phyloP scores from a whole-genome alignment of 345 rosid species.

The Hibiscus mutabilis region DNA sequence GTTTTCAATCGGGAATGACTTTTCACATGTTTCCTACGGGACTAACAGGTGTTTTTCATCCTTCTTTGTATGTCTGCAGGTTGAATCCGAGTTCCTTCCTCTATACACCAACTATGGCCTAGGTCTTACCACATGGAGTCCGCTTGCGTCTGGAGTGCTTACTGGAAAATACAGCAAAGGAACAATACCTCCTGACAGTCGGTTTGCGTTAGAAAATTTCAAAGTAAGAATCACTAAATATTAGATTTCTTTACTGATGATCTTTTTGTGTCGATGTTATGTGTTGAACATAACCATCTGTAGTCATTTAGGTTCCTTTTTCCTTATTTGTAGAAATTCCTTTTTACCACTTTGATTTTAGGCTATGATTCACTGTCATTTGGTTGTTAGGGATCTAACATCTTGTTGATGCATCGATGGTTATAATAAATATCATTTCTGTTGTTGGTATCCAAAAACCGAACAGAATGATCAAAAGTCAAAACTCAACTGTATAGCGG shows the following conservation, averaged over 20 bases:
- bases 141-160: constrained; percentile 96
- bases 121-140: constrained; percentile 98
- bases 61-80: constrained; percentile 37
- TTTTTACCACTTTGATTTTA: not conserved
- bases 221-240: constrained; percentile 35
- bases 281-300: not conserved
- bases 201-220: constrained; percentile 93
- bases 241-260: not conserved
- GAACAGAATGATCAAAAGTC: not conserved
- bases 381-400: not conserved
- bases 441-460: not conserved
- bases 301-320: not conserved
- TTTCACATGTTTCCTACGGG: not conserved
- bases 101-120: constrained; percentile 76
- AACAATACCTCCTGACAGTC: constrained; percentile 74
- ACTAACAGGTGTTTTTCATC: not conserved
- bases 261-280: not conserved
- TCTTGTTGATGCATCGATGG: not conserved
- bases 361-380: not conserved
- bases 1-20: not conserved
- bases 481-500: not conserved
- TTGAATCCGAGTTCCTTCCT: constrained; percentile 87
- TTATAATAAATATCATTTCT: not conserved
- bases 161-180: constrained; percentile 96
- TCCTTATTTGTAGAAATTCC: not conserved